These are phyloP conservation scores for Leishmania braziliensis DNA, from an alignment of 208 protist species.

Conservation along the genomic window DNA sequence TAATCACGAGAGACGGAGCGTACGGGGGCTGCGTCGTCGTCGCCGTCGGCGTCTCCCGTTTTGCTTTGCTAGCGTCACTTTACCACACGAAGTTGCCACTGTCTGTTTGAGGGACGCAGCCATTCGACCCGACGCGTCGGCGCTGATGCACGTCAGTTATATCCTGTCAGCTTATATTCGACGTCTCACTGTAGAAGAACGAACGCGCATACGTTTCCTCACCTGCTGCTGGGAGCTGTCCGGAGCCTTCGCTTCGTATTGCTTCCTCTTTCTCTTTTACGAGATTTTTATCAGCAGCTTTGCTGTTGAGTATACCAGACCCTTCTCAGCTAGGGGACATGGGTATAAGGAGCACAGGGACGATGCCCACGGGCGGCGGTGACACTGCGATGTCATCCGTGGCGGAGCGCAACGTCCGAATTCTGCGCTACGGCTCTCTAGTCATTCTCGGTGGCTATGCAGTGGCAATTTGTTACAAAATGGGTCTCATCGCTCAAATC, in stretches of 20 bases:
- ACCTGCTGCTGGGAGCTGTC: not conserved
- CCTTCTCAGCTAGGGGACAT: not conserved
- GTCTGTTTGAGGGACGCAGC: not conserved
- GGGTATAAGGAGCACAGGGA: not conserved
- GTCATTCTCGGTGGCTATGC: slow-evolving; percentile 63
- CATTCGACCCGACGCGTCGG: not conserved
- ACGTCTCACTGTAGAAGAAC: not conserved
- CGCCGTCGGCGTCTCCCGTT: not conserved
- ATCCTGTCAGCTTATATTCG: not conserved
- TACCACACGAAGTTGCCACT: not conserved
- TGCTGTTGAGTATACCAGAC: no score
- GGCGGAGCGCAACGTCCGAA: slow-evolving; percentile 1
- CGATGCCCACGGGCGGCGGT: not conserved
- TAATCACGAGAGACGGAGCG: not conserved
- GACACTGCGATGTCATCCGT: not conserved
- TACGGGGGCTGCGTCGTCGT: not conserved
- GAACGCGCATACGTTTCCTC: not conserved
- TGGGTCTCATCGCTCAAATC: slow-evolving; percentile 45
- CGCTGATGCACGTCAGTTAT: not conserved
- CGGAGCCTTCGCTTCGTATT: not conserved
- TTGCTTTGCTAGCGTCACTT: not conserved
- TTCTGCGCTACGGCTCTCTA: slow-evolving; percentile 53
- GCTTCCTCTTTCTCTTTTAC: not conserved
- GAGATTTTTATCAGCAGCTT: not conserved
- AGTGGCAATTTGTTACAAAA: slow-evolving; percentile 56